A percentile compares a stretch with the other conserved stretches of the same genome.
Conservation (phyloP, 179 eudicot species). For the Carnegiea gigantea region DNA sequence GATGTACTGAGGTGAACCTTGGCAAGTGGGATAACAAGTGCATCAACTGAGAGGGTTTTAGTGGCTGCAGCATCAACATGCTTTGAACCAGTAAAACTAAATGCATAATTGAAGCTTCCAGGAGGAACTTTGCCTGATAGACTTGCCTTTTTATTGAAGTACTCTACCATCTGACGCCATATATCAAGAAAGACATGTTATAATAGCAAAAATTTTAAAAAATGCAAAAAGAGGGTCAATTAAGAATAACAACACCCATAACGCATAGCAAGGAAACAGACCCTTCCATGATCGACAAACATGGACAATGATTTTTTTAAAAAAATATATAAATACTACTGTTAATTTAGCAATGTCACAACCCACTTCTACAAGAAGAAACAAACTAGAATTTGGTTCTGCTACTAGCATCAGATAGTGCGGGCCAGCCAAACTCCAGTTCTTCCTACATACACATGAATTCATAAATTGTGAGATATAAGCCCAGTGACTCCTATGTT, state of each 20-base stretch:
- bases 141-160: constrained; percentile 66
- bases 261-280: background rate
- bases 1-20: constrained; percentile 51
- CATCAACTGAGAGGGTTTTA: constrained; percentile 73
- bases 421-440: background rate
- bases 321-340: background rate
- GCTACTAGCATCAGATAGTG: background rate
- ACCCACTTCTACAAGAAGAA: background rate
- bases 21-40: constrained; percentile 69
- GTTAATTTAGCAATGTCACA: background rate
- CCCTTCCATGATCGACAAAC: background rate
- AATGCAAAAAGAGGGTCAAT: background rate
- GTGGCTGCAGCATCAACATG: constrained; percentile 68
- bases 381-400: background rate
- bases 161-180: constrained; percentile 73
- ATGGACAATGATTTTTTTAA: background rate
- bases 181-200: constrained; percentile 13
- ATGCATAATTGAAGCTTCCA: constrained; percentile 90
- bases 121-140: constrained; percentile 60
- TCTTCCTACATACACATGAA: background rate
- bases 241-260: background rate
- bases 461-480: background rate
- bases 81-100: constrained; percentile 79
- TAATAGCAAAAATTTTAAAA: background rate
- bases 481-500: background rate